Conservation (phyloP, 441 rosid genomes). For the Gossypium laxum region DNA sequence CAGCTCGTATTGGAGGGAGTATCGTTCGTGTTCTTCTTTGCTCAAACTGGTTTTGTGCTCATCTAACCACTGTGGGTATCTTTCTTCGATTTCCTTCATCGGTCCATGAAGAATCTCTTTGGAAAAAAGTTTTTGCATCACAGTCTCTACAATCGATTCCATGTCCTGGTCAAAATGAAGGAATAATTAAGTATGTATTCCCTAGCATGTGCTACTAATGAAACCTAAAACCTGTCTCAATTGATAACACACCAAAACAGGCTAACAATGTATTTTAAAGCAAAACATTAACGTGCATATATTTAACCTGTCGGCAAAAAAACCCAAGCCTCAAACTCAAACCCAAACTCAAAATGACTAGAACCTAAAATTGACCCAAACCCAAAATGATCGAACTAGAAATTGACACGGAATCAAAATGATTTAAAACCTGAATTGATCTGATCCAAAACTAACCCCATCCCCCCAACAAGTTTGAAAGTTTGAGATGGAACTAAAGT, state of each 20-base stretch:
- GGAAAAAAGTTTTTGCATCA: slow-evolving; percentile 89
- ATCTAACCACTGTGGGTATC: slow-evolving; percentile 83
- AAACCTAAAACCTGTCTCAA: neutral
- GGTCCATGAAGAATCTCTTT: slow-evolving; percentile 90
- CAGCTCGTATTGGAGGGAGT: slow-evolving; percentile 56
- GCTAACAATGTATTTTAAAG: neutral
- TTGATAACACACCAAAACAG: neutral
- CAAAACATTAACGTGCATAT: neutral
- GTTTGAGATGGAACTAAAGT: no score
- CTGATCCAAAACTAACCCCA: no score
- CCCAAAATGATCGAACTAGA: no score
- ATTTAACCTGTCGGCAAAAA: no score
- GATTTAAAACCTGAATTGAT: no score
- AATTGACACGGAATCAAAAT: no score
- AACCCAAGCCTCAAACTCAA: no score
- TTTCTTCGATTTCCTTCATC: slow-evolving; percentile 78
- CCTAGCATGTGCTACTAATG: neutral
- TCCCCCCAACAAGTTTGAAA: no score
- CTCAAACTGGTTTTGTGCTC: slow-evolving; percentile 52
- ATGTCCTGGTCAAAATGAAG: slow-evolving; percentile 41
- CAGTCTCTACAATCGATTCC: slow-evolving; percentile 83
- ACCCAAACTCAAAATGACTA: no score
- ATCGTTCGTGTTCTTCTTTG: slow-evolving; percentile 59
- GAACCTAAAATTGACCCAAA: no score
- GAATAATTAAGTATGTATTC: neutral